Evolutionary conservation across 1,284 basidiomycete species (phyloP).

Genomic region (Fomitiporia mediterranea): DNA sequence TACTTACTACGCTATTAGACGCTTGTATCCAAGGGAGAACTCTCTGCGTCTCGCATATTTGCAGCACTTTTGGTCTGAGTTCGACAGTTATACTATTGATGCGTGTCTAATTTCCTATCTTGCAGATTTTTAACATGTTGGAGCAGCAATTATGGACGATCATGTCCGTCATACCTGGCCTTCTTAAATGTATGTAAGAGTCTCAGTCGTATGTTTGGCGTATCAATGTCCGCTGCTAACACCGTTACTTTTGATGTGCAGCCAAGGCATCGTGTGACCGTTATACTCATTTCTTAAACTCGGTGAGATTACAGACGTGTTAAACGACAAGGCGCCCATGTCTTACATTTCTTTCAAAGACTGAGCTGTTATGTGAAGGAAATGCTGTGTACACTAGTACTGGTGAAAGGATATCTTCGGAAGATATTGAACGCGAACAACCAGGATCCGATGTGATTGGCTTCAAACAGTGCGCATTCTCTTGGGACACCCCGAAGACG

Average conservation of each 20-base stretch:
- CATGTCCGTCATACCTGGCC: slow-evolving; percentile 4
- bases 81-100: neutral
- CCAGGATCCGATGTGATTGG: neutral
- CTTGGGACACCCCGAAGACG: slow-evolving; percentile 6
- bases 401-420: neutral
- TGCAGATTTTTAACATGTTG: slow-evolving; percentile 11
- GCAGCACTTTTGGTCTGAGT: slow-evolving; percentile 4
- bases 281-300: slow-evolving; percentile 11
- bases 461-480: slow-evolving; percentile 15
- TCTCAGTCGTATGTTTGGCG: neutral
- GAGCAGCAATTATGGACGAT: slow-evolving; percentile 6
- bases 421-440: neutral
- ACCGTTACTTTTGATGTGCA: neutral
- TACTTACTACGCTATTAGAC: neutral
- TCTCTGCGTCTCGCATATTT: slow-evolving; percentile 12
- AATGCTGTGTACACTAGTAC: neutral
- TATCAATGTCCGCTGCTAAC: neutral
- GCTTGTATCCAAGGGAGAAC: slow-evolving; percentile 9
- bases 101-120: neutral
- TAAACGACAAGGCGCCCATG: neutral
- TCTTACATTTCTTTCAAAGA: neutral
- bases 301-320: slow-evolving; percentile 6
- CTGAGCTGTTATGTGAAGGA: slow-evolving; percentile 11
- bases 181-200: slow-evolving; percentile 1
- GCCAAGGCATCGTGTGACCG: slow-evolving; percentile 15